These are phyloP conservation scores for Phaeotremella skinneri DNA, from an alignment of 768 basidiomycete species.

Conservation along the genomic window DNA sequence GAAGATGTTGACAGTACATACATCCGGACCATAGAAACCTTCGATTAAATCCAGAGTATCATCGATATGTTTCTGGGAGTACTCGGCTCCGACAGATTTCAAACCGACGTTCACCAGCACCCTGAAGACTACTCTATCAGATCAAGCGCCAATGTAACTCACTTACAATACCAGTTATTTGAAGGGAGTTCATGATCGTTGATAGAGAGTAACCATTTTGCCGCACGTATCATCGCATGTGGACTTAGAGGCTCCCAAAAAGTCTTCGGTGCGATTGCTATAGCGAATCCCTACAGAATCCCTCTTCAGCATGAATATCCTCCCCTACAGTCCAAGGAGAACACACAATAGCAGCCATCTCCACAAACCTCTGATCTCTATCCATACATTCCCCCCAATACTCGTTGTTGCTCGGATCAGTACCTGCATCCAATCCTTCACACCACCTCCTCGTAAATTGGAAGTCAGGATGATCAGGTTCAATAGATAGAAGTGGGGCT, in stretches of 20 bases:
- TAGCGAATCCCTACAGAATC: conserved; percentile 58
- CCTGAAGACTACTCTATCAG: conserved; percentile 25
- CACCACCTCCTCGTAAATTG: conserved; percentile 55
- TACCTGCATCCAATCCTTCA: conserved; percentile 64
- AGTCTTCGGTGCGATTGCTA: conserved; percentile 64
- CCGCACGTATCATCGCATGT: conserved; percentile 21
- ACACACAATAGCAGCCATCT: conserved; percentile 66
- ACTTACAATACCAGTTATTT: conserved; percentile 41
- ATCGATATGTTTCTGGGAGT: conserved; percentile 29
- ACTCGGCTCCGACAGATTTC: conserved; percentile 32
- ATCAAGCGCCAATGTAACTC: background rate
- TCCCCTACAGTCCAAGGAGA: background rate
- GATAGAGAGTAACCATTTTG: conserved; percentile 20
- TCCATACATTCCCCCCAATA: conserved; percentile 73
- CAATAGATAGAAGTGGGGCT: conserved; percentile 26
- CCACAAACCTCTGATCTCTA: conserved; percentile 75
- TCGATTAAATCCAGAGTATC: conserved; percentile 31
- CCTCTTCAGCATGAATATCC: background rate
- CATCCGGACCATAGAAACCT: conserved; percentile 29
- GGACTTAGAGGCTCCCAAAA: conserved; percentile 50
- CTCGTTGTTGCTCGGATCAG: conserved; percentile 62
- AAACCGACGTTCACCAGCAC: conserved; percentile 33
- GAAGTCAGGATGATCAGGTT: conserved; percentile 27
- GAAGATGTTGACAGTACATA: conserved; percentile 5
- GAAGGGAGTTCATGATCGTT: conserved; percentile 26